Evolutionary conservation across 331 rosid species (phyloP), one percentile per base, ranked within the genome.

Genomic region (Dryas integrifolia): DNA sequence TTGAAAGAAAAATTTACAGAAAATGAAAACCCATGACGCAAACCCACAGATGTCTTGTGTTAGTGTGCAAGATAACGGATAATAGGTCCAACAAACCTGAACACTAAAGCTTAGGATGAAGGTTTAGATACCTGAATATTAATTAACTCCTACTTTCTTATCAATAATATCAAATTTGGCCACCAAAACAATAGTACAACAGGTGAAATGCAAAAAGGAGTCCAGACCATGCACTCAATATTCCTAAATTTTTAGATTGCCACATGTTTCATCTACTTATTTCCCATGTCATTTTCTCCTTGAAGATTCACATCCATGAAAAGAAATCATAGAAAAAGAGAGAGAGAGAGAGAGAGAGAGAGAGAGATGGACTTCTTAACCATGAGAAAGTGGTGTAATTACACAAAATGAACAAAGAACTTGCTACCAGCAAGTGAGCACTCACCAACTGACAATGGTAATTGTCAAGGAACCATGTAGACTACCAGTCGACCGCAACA

Each of bases 381-480:
- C 30, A 79, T 46, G 72, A 51, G 67, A 60, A 69, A 75, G 68
- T 72, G 69, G 77, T 45, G 49, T 57, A 38, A 78, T 72, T 15
- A 50, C 45, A 72, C 16, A 81, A 38, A 76, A 76, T 69, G 63
- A 30, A 9, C 14, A 15, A 60, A 67, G 2, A 50, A 78, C 70
- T 70, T 69, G 73, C 63, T 38, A 43, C 69, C 76, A 52, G 30
- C 58, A 69, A 67, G 55, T 40, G 57, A 72, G 69, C 74, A 82
- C 97, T 92, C 92, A 95, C 99, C 99, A 82, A 87, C 88, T 91
- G 59, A 95, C 86, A 81, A 92, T 81, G 58, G 93, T 56, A 55
- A 95, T 86, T 67, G 93, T 84, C 85, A 89, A 86, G 74, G 92
- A 69, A 82, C 99, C 96, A 65, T 87, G 96, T 48, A 85, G 85